Evolutionary conservation across 108 stramenopile species (phyloP), one percentile per base, ranked within the genome.

Genomic region (Fistulifera pelliculosa): DNA sequence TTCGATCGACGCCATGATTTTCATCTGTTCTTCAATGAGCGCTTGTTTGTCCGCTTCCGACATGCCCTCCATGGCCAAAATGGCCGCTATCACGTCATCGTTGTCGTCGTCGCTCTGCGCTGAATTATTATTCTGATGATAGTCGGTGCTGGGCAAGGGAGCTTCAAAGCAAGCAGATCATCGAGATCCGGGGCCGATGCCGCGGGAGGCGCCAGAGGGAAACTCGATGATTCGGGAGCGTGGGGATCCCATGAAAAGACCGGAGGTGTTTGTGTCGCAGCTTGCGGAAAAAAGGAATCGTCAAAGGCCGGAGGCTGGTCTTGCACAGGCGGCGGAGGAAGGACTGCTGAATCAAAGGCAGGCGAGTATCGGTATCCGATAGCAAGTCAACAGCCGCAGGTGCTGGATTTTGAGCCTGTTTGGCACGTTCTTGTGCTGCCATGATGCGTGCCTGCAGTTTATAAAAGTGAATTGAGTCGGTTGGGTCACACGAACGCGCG

Each of bases 381-480:
- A 39, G 67, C 15, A 64, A 65, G 24, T 71, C 66, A 54, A 50
- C 15, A 24, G 40, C 40, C 14, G 40, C 12, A 11, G 57, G 40
- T 13, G 40, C 40, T 41, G 16, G 61, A 49, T 19, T 19, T 28
- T 67, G 47, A 6, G 71, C 70, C 47, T 64, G 42, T 38, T 76
- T 71, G 14, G 81, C 68, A 19, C 77, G 69, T 79, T 90, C 87
- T 52, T 90, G 84, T 23, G 87, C 87, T 2, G 87, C 87, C 70
- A 79, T 80, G 54, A 90, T 90, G 53, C 86, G 75, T 43, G 82
- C 82, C 86, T 87, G 43, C 17, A 13, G 19, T 45, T 19, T 12
- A 16, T 41, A 41, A 11, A 55, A 55, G n/a, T n/a, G 10, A 52
- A 52, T 24, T 27, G 21, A 27, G 27, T 3, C 51, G 27, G 21